phyloP scores from a whole-genome alignment of 805 yeast genomes.

The Hanseniaspora lachancei region DNA sequence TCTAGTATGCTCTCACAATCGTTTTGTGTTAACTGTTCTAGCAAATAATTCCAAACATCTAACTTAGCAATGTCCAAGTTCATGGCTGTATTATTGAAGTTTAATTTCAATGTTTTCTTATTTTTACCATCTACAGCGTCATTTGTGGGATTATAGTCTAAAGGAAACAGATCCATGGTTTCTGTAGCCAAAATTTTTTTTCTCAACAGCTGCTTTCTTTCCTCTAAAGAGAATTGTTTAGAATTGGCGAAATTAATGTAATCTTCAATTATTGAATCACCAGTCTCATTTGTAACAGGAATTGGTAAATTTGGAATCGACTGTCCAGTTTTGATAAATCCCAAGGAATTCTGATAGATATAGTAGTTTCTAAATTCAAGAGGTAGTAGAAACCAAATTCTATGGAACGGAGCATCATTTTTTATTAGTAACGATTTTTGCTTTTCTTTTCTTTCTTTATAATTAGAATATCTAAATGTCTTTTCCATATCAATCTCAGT shows the following conservation, averaged over 20 bases:
- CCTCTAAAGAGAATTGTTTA: conserved; percentile 14
- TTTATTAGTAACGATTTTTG: conserved; percentile 55
- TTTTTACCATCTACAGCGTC: neutral
- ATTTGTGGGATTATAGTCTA: neutral
- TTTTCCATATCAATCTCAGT: conserved; percentile 52
- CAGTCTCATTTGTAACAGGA: conserved; percentile 42
- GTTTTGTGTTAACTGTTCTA: neutral
- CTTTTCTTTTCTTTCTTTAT: conserved; percentile 31
- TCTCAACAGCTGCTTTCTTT: conserved; percentile 13
- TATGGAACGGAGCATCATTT: conserved; percentile 74
- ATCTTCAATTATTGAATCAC: conserved; percentile 31
- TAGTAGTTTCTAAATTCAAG: conserved; percentile 34
- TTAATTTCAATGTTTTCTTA: neutral
- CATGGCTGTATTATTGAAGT: neutral
- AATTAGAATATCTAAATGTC: conserved; percentile 42
- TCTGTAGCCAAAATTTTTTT: conserved; percentile 13
- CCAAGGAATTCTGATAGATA: conserved; percentile 36
- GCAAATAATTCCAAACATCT: neutral
- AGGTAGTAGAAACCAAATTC: conserved; percentile 60
- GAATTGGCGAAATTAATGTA: conserved; percentile 22
- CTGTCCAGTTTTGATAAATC: conserved; percentile 45
- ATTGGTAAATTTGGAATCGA: conserved; percentile 50
- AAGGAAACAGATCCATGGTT: neutral
- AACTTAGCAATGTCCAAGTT: conserved; percentile 6
- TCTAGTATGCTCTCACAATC: conserved; percentile 7